These are phyloP conservation scores for Lippia alba DNA, from an alignment of 305 asterid species.

Conservation along the genomic window DNA sequence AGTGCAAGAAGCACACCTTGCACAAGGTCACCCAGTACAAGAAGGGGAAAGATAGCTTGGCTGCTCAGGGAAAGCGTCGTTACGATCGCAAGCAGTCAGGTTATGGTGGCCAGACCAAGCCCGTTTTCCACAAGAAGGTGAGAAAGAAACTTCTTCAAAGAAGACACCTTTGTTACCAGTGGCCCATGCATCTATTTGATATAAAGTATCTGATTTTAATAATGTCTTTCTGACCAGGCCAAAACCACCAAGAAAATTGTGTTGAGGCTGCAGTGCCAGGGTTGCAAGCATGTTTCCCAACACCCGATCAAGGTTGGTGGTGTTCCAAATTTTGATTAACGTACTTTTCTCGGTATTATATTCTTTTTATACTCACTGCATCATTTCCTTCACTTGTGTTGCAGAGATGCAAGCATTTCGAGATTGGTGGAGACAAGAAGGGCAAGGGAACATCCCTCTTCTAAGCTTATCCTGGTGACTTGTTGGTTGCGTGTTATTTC, in stretches of 20 bases:
- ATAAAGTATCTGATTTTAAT: no score
- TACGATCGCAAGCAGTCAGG: conserved; percentile 63
- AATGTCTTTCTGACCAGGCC: conserved; percentile 35
- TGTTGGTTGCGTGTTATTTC: conserved; percentile 8
- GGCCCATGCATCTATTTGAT: no score
- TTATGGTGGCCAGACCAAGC: conserved; percentile 68
- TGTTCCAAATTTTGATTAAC: neutral
- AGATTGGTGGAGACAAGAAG: conserved; percentile 61
- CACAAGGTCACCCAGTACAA: conserved; percentile 66
- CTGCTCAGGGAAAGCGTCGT: conserved; percentile 62
- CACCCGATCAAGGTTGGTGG: conserved; percentile 54
- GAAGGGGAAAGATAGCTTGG: conserved; percentile 61
- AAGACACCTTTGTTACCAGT: no score
- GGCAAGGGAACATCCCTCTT: conserved; percentile 61
- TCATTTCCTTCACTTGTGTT: neutral
- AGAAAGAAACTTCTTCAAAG: no score
- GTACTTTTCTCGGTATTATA: neutral
- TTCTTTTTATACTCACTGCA: no score
- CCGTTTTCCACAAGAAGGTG: conserved; percentile 69
- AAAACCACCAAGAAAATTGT: conserved; percentile 59
- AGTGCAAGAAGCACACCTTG: conserved; percentile 63
- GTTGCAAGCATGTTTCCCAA: conserved; percentile 64
- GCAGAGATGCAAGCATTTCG: conserved; percentile 61
- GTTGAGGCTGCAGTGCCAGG: conserved; percentile 60
- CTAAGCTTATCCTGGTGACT: conserved; percentile 21